Evolutionary conservation across 805 yeast species (phyloP), one percentile per base, ranked within the genome.

Genomic region (Teunomyces funiuensis): DNA sequence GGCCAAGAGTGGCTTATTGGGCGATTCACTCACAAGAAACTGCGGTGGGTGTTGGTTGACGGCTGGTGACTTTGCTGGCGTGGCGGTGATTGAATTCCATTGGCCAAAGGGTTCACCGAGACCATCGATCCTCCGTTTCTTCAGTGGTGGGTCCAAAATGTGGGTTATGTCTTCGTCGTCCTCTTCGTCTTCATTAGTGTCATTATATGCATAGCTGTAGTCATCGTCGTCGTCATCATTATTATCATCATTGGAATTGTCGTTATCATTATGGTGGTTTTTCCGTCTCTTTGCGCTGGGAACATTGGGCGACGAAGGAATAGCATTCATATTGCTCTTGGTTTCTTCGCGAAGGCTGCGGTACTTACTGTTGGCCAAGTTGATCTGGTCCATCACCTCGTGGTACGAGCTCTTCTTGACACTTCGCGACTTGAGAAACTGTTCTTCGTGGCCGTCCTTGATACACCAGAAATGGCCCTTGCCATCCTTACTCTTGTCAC

Each of bases 381-480:
- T 43, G 29, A 68, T 63, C 43, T 69, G 73, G 45, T 66, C 73
- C 70, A 70, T 66, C 3, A 69, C 66, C 47, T 69, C 74, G 39
- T 67, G 72, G 50, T 63, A 67, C 36, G 66, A 62, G 42, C 65
- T 57, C 45, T 66, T 66, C 53, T 77, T 79, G 36, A 69, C 70
- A 42, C 73, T 67, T 54, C 80, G 77, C 3, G 77, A 81, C 55
- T 80, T 84, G 53, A 86, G 73, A 54, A 91, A 91, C 58, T 83
- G 85, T 51, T 79, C 78, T 60, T 90, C 97, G 55, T 73, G 79
- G 4, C 95, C 96, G n/a, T 77, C 70, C 46, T 83, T 86, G 39
- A 91, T 85, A 52, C 84, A 80, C 99, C 99, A 91, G 62, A 84
- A 91, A 66, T 90, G 96, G 23, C 93, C 93, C 60, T 86, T 86